These are phyloP conservation scores for Tephrocybe rancida DNA, from an alignment of 768 basidiomycete species.

Conservation along the genomic window DNA sequence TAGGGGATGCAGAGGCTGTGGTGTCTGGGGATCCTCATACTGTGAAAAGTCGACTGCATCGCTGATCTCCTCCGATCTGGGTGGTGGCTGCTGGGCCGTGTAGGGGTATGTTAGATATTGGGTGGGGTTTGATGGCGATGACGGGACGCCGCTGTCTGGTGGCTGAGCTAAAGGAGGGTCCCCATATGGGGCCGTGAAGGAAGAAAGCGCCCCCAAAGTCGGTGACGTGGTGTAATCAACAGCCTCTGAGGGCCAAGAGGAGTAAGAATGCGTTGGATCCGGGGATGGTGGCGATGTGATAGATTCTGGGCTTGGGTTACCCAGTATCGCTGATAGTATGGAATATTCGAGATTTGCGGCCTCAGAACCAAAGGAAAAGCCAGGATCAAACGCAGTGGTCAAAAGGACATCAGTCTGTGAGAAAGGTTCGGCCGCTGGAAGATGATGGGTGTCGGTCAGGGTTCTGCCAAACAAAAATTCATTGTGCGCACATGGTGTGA, in stretches of 20 bases:
- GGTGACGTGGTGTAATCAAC: constrained; percentile 41
- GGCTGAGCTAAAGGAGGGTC: constrained; percentile 40
- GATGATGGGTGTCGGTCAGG: constrained; percentile 14
- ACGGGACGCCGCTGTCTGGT: constrained; percentile 32
- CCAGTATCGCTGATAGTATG: constrained; percentile 90
- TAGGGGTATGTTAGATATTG: constrained; percentile 53
- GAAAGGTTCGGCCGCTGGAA: constrained; percentile 49
- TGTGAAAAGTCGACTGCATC: constrained; percentile 37
- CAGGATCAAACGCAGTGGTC: constrained; percentile 61
- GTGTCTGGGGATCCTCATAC: constrained; percentile 27
- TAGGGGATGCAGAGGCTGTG: constrained; percentile 40
- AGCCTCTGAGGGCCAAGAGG: constrained; percentile 46
- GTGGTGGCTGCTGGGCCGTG: constrained; percentile 31
- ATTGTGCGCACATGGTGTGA: constrained; percentile 34
- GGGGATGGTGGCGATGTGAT: constrained; percentile 44
- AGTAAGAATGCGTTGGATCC: constrained; percentile 33
- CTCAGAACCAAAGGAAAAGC: constrained; percentile 78
- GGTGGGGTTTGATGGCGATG: constrained; percentile 36
- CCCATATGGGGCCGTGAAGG: constrained; percentile 34
- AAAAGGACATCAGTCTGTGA: constrained; percentile 62
- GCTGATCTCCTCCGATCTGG: constrained; percentile 35
- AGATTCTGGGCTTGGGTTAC: constrained; percentile 66
- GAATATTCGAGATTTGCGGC: constrained; percentile 95
- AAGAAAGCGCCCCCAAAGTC: constrained; percentile 26
- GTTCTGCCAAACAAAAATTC: not conserved